Conservation (phyloP, 2,329 filamentous ascomycete species). For the Claviceps sp. region DNA sequence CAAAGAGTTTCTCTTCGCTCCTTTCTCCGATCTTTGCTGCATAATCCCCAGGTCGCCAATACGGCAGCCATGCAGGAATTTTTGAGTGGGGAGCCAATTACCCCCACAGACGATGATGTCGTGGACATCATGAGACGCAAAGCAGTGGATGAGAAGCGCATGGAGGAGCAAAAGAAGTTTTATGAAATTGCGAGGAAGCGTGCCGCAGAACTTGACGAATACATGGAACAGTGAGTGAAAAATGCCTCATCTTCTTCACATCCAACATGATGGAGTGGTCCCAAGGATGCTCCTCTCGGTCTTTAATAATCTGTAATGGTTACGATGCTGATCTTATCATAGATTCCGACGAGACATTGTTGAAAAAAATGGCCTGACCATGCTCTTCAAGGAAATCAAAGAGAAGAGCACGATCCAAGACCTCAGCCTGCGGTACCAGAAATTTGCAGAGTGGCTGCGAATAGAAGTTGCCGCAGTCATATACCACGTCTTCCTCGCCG, state of each 20-base stretch:
- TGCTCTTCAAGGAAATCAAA: conserved; percentile 84
- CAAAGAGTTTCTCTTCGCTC: conserved; percentile 86
- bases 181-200: conserved; percentile 89
- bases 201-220: conserved; percentile 85
- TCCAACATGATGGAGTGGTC: neutral
- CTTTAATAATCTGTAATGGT: too few species aligned
- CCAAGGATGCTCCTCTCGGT: neutral
- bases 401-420: conserved; percentile 79
- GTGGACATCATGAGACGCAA: conserved; percentile 71
- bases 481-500: conserved; percentile 92
- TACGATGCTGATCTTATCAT: conserved; percentile 9
- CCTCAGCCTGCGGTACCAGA: conserved; percentile 88
- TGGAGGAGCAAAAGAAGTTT: conserved; percentile 87
- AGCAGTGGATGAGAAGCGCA: conserved; percentile 69
- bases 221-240: conserved; percentile 74
- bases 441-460: conserved; percentile 94
- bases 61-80: conserved; percentile 80
- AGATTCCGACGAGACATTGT: conserved; percentile 54
- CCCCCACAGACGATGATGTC: conserved; percentile 66
- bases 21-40: conserved; percentile 73
- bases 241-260: neutral
- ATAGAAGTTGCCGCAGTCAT: conserved; percentile 95
- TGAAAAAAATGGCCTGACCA: conserved; percentile 72
- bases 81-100: conserved; percentile 57
- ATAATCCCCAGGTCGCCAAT: conserved; percentile 70